Conservation (phyloP, 2,329 filamentous ascomycete genomes). For the Blumeria graminis region DNA sequence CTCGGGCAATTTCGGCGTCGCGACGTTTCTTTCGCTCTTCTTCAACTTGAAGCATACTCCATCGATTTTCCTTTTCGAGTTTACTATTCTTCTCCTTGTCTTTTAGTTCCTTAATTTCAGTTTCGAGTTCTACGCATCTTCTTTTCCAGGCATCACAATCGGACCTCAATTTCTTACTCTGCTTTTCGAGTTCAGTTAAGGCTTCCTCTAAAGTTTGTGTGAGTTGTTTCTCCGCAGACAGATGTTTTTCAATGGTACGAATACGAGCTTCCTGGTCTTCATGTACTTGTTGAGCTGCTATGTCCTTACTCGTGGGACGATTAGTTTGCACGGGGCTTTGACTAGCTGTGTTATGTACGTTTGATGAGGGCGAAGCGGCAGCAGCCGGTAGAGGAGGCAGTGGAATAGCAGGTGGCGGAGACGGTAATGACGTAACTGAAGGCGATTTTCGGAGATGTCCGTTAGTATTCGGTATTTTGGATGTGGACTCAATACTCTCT, state of each 20-base stretch:
- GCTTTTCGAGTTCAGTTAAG: slow-evolving; percentile 74
- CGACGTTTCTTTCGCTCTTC: slow-evolving; percentile 85
- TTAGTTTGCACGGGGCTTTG: slow-evolving; percentile 30
- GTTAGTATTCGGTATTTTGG: slow-evolving; percentile 27
- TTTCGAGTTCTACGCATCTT: slow-evolving; percentile 31
- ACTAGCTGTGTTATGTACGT: slow-evolving; percentile 1
- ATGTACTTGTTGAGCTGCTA: slow-evolving; percentile 50
- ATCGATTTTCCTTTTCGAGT: slow-evolving; percentile 22
- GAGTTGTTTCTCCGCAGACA: slow-evolving; percentile 87
- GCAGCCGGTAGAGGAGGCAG: slow-evolving; percentile 59
- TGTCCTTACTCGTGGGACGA: slow-evolving; percentile 62
- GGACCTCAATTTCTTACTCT: slow-evolving; percentile 73
- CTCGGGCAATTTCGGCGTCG: slow-evolving; percentile 69
- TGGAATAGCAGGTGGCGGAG: slow-evolving; percentile 86
- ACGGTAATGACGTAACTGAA: slow-evolving; percentile 65
- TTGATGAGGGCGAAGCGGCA: slow-evolving; percentile 11
- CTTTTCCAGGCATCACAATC: slow-evolving; percentile 83
- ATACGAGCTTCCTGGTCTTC: slow-evolving; percentile 93
- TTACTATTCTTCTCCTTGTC: slow-evolving; percentile 18
- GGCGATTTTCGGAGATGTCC: slow-evolving; percentile 48
- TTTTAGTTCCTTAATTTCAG: slow-evolving; percentile 26
- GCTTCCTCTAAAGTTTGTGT: slow-evolving; percentile 90
- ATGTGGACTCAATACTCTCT: slow-evolving; percentile 16
- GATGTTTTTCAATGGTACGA: slow-evolving; percentile 85
- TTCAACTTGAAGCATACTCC: slow-evolving; percentile 72